Evolutionary conservation across 2,329 filamentous ascomycete species (phyloP), one percentile per base, ranked within the genome.

Genomic region (Fusarium kyushuense): DNA sequence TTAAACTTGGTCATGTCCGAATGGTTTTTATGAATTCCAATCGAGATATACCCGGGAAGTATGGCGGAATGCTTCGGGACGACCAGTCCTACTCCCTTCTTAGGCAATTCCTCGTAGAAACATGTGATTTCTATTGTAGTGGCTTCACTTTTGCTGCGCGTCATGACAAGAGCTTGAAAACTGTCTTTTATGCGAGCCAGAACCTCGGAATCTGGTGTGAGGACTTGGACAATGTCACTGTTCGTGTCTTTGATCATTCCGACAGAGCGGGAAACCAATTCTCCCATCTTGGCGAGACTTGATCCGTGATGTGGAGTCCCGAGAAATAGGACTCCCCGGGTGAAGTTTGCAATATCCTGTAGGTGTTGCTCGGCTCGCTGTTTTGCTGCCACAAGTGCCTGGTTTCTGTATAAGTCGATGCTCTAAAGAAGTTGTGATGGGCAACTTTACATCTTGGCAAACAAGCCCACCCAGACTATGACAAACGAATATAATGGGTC

Each of bases 91-190:
- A 53, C 23, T 21, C 4, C 33, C 4, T 64, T 67, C 3, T 58
- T 49, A 0, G 69, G 69, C 0, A 72, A 32, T 30, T 72, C 63
- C 33, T 72, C 69, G 13, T 72, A 72, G 21, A 72, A 72, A 10
- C 69, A 72, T 4, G 52, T 54, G 2, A 72, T 70, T 0, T 68
- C 52, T 11, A 72, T 67, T 6, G 27, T n/a, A 8, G 2, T 38
- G 0, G 19, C 13, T 4, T 45, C 36, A 0, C 48, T 36, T 7
- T 25, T 64, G 5, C 43, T 32, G 0, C 69, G 59, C 0, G 40
- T 1, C 33, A 41, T 65, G 0, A 72, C 12, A 11, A 72, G 21
- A 12, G 54, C 23, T 16, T 63, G 51, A 3, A 72, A 72, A 6
- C 57, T 42, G 16, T 63, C 63, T 8, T 61, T 60, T 1, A 72